Base-by-base conservation (phyloP, 202 grass and related monocot genomes). In the Panicum hallii region DNA sequence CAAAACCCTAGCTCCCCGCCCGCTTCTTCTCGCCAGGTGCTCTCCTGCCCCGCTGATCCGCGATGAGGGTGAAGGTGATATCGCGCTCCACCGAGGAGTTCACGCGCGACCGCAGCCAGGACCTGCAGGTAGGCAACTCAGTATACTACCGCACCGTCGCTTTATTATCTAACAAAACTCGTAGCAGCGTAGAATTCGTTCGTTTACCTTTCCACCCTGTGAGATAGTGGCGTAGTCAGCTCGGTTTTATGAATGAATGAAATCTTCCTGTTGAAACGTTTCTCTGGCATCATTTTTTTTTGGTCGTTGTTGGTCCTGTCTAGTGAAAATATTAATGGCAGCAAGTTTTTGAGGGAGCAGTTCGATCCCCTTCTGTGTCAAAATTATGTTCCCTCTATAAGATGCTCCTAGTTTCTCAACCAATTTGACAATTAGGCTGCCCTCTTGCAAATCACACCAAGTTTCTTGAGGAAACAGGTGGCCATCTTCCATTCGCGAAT, bases 51-150 rank as follows among this genome's bases (percentile, higher is more conserved):
- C 34, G 2, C 15, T 46, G 19, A 19, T 19, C 22, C 46, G 13
- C 44, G 71, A 97, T 94, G 94, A 97, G 84, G 94, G 86, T 92
- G 71, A 97, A 97, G 88, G 78, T 89, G 79, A 94, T 97, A 69
- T 97, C 91, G 42, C 91, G 91, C 44, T 85, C 90, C 52, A 89
- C 90, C 5, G 90, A 94, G 23, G 94, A 97, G 9, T 94, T 97
- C 88, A 97, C 94, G 46, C 88, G 94, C 32, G 88, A 94, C 19
- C 87, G 91, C 38, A 89, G 88, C 83, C 92, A 94, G 83, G 94
- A 92, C 83, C 87, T 94, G 13, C 90, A 89, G 87, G 94, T 96
- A 64, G 20, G 49, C 4, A 8, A 56, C 41, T 4, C 43, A 5
- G 4, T n/a, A 15, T 26, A 5, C 22, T 42, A 11, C 43, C 23